These are phyloP conservation scores for Linnemannia zychae DNA, from an alignment of 192 early-diverging fungal species.

Conservation along the genomic window DNA sequence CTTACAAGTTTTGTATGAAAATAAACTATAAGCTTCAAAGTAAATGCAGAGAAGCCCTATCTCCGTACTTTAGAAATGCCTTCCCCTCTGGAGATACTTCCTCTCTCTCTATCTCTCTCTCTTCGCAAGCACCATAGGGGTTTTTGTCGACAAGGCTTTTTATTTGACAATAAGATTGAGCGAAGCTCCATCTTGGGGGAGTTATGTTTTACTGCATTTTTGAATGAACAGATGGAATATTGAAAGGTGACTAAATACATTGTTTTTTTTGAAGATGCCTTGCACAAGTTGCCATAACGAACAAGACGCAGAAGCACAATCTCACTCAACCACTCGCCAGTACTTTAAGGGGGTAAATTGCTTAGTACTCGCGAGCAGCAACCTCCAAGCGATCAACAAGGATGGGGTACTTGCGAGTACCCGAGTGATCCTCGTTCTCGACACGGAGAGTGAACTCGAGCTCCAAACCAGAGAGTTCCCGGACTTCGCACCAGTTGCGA, in stretches of 20 bases:
- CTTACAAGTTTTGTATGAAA: neutral
- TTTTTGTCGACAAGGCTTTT: neutral
- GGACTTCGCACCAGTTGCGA: slow-evolving; percentile 54
- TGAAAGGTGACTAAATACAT: neutral
- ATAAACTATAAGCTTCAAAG: no score
- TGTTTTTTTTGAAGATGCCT: neutral
- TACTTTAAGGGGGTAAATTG: no score
- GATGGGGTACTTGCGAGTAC: slow-evolving; percentile 48
- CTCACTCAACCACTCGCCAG: no score
- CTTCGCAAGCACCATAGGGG: no score
- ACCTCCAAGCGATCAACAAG: slow-evolving; percentile 42
- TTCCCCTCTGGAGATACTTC: no score
- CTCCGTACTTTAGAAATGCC: no score
- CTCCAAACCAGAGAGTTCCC: slow-evolving; percentile 37
- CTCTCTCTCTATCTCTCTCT: no score
- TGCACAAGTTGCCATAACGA: neutral
- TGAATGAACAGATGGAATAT: neutral
- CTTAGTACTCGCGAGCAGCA: slow-evolving; percentile 34
- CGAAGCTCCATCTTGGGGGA: neutral
- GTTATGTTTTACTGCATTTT: neutral
- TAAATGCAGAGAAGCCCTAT: no score
- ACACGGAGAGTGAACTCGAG: slow-evolving; percentile 53
- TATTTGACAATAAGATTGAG: neutral
- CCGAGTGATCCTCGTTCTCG: slow-evolving; percentile 44
- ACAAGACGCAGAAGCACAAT: neutral